Base-by-base conservation (phyloP, 1,284 basidiomycete genomes). In the Anthracocystis walkeri region DNA sequence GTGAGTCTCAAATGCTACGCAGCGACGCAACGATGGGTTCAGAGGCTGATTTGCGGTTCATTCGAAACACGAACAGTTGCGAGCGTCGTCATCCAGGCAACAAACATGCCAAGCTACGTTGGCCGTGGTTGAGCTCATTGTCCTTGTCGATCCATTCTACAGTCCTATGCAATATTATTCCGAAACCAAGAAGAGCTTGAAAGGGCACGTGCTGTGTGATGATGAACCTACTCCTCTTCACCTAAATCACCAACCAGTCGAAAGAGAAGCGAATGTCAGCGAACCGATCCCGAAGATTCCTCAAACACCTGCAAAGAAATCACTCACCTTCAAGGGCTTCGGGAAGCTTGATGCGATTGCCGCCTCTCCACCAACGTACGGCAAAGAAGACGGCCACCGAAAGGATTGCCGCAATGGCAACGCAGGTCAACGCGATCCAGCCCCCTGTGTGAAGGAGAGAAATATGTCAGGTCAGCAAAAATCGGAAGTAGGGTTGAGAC, bases 71-170 rank as follows among this genome's bases (percentile, higher is more conserved):
- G 2, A 41, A 56, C 57, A 77, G 75, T 77, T 16, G 62, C 70
- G 7, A 68, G 50, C 57, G 71, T 77, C 38, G 58, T 67, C 12
- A 75, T 79, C 45, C 70, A 74, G 57, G 77, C 77, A 23, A 71
- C 75, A 18, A 74, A 71, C 60, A 79, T 79, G 77, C 77, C 77
- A 12, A 77, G 75, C 50, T 64, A 73, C 40, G 76, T 79, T 23
- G 77, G 77, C 27, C 72, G 77, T 49, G 77, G 77, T 25, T 79
- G 48, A 67, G 20, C 40, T 20, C 40, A 52, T 21, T 20, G 56
- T 11, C 16, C 8, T 35, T 10, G 38, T 21, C 7, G 18, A 16
- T 25, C n/a, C 21, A n/a, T 46, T 21, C 16, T 14, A 40, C 10
- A 12, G 29, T 56, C 52, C 48, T 51, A 48, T 46, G 18, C 33